A percentile compares a stretch with the other conserved stretches of the same genome.
phyloP scores from a whole-genome alignment of 352 stramenopile genomes.

The Aphanomyces euteiches region DNA sequence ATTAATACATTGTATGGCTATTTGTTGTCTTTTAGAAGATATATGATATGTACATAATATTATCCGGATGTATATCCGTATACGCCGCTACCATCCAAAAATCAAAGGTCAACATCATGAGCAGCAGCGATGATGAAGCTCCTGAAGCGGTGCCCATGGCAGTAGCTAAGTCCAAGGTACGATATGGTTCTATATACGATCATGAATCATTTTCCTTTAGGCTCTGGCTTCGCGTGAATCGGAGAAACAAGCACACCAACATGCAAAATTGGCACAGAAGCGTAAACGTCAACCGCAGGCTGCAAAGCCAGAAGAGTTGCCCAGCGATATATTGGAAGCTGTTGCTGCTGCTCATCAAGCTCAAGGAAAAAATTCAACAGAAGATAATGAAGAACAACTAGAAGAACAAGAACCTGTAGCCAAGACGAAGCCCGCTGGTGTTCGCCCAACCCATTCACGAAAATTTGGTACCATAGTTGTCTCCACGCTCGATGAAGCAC shows the following conservation, averaged over 20 bases:
- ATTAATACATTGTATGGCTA: no score
- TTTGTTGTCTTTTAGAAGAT: no score
- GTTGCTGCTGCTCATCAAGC: background rate
- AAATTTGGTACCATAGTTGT: constrained; percentile 29
- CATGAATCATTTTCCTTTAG: background rate
- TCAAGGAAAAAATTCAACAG: background rate
- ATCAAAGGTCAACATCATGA: background rate
- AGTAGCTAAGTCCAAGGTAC: constrained; percentile 26
- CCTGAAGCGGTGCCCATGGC: constrained; percentile 29
- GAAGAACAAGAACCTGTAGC: background rate
- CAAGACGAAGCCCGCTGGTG: constrained; percentile 2
- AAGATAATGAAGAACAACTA: constrained; percentile 7
- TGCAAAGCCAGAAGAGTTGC: background rate
- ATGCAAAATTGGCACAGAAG: background rate
- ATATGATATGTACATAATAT: no score
- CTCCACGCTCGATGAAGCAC: constrained; percentile 9
- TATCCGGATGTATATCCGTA: constrained; percentile 16
- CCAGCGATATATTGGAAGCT: constrained; percentile 20
- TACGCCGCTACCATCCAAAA: background rate
- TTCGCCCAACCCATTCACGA: background rate
- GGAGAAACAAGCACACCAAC: constrained; percentile 22
- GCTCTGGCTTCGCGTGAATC: constrained; percentile 24
- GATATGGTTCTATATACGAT: background rate
- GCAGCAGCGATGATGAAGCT: constrained; percentile 21
- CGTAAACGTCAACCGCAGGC: constrained; percentile 15